phyloP scores from a whole-genome alignment of 2,329 filamentous ascomycete species.

The Ilyonectria mors-panacis region DNA sequence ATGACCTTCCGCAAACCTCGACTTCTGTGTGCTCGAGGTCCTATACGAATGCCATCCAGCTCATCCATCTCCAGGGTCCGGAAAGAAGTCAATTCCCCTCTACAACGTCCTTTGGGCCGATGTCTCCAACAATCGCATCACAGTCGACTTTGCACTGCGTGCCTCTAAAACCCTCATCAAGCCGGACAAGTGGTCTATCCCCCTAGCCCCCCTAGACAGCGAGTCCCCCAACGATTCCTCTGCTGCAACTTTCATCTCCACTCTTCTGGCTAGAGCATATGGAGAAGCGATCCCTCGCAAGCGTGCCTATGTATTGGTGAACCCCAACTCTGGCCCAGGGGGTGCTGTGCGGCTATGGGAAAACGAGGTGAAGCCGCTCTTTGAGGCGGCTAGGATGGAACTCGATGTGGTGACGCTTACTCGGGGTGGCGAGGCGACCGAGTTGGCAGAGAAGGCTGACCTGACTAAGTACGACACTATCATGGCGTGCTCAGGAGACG shows the following conservation, averaged over 20 bases:
- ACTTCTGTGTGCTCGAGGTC: background rate
- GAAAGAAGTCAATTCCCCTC: slow-evolving; percentile 72
- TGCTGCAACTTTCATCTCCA: slow-evolving; percentile 73
- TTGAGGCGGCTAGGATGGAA: slow-evolving; percentile 84
- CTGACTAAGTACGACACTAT: slow-evolving; percentile 87
- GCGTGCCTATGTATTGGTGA: slow-evolving; percentile 89
- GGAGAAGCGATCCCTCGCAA: slow-evolving; percentile 77
- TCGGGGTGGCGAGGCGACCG: slow-evolving; percentile 82
- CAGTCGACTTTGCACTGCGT: slow-evolving; percentile 80
- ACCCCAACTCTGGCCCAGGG: slow-evolving; percentile 91
- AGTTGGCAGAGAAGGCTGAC: slow-evolving; percentile 82
- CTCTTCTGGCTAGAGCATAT: slow-evolving; percentile 80
- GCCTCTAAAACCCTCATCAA: slow-evolving; percentile 72
- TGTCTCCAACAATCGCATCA: slow-evolving; percentile 71
- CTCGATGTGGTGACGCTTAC: slow-evolving; percentile 82
- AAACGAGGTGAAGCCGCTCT: slow-evolving; percentile 82
- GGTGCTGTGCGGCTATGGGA: slow-evolving; percentile 80
- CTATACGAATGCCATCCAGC: background rate
- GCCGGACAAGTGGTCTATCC: slow-evolving; percentile 68
- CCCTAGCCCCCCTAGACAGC: slow-evolving; percentile 57
- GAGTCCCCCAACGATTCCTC: slow-evolving; percentile 51
- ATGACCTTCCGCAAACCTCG: background rate
- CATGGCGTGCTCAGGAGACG: slow-evolving; percentile 92
- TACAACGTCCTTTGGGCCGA: slow-evolving; percentile 91
- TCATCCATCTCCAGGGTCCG: slow-evolving; percentile 39